Conservation (phyloP, 371 early-diverging fungal genomes). For the Quaeritorhiza haematococci region DNA sequence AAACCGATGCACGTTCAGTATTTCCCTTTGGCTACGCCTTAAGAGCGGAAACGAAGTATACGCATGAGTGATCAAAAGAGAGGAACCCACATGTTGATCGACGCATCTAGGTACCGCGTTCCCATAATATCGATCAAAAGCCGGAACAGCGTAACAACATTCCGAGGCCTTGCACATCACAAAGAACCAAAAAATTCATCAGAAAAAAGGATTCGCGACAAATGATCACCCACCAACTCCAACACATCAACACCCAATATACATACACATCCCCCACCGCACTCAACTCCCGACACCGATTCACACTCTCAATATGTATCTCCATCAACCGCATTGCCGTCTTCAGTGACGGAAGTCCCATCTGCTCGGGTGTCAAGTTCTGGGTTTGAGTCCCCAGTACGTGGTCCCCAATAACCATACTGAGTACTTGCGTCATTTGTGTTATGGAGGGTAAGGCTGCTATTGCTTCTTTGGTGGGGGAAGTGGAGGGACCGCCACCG, state of each 20-base stretch:
- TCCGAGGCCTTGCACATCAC: constrained; percentile 35
- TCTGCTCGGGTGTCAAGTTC: too few species aligned
- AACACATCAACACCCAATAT: too few species aligned
- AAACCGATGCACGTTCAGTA: too few species aligned
- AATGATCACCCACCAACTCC: neutral
- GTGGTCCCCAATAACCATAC: too few species aligned
- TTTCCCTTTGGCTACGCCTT: too few species aligned
- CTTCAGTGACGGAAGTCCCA: constrained; percentile 55
- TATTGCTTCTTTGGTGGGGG: neutral
- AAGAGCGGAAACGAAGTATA: neutral
- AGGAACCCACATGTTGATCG: constrained; percentile 69
- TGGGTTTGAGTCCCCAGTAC: too few species aligned
- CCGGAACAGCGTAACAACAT: constrained; percentile 60
- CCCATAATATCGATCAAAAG: constrained; percentile 71
- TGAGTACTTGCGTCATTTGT: too few species aligned
- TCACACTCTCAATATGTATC: constrained; percentile 81
- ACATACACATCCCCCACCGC: constrained; percentile 62
- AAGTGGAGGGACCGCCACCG: neutral
- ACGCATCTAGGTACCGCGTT: constrained; percentile 71
- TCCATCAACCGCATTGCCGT: constrained; percentile 61
- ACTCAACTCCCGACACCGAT: constrained; percentile 75
- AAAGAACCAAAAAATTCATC: neutral
- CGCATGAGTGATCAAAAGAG: constrained; percentile 4
- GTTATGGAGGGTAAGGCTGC: too few species aligned
- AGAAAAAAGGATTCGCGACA: constrained; percentile 3